phyloP scores from a whole-genome alignment of 495 filamentous ascomycete genomes.

The Saxophila tyrrhenica region DNA sequence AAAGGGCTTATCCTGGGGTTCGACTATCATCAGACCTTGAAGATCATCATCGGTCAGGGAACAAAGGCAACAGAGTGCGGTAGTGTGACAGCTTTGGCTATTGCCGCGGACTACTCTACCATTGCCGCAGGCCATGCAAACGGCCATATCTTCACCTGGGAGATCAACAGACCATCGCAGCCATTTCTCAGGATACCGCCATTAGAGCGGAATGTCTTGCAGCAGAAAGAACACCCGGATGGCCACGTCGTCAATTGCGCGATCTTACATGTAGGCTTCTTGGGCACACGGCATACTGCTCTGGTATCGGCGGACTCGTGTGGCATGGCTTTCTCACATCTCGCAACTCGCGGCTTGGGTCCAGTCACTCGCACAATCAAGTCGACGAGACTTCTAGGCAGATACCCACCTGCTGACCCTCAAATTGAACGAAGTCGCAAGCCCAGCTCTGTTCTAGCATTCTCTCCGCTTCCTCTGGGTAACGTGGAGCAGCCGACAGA shows the following conservation, averaged over 20 bases:
- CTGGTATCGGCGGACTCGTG: slow-evolving; percentile 93
- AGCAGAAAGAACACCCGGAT: slow-evolving; percentile 51
- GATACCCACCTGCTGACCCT: slow-evolving; percentile 61
- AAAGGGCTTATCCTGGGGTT: slow-evolving; percentile 92
- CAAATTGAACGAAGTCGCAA: slow-evolving; percentile 55
- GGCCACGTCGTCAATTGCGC: slow-evolving; percentile 68
- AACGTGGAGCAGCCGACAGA: slow-evolving; percentile 86
- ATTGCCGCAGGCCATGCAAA: slow-evolving; percentile 81
- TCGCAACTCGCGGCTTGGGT: slow-evolving; percentile 84
- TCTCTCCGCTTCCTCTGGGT: slow-evolving; percentile 79
- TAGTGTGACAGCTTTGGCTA: slow-evolving; percentile 70
- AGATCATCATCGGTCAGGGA: slow-evolving; percentile 84
- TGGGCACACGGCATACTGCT: slow-evolving; percentile 91
- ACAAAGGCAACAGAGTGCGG: slow-evolving; percentile 93
- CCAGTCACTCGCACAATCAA: slow-evolving; percentile 75
- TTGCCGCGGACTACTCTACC: slow-evolving; percentile 88
- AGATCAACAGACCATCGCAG: slow-evolving; percentile 63
- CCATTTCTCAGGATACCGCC: slow-evolving; percentile 86
- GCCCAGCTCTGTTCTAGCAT: slow-evolving; percentile 89
- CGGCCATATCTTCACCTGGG: slow-evolving; percentile 95
- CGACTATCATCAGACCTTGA: slow-evolving; percentile 91
- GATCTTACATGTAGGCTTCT: slow-evolving; percentile 81
- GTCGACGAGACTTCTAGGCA: slow-evolving; percentile 78
- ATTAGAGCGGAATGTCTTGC: slow-evolving; percentile 51
- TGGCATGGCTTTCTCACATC: slow-evolving; percentile 96